A percentile compares a stretch with the other conserved stretches of the same genome.
These are phyloP conservation scores for Globisporangium rhizosaccharum DNA, from an alignment of 352 stramenopile species.

Conservation along the genomic window DNA sequence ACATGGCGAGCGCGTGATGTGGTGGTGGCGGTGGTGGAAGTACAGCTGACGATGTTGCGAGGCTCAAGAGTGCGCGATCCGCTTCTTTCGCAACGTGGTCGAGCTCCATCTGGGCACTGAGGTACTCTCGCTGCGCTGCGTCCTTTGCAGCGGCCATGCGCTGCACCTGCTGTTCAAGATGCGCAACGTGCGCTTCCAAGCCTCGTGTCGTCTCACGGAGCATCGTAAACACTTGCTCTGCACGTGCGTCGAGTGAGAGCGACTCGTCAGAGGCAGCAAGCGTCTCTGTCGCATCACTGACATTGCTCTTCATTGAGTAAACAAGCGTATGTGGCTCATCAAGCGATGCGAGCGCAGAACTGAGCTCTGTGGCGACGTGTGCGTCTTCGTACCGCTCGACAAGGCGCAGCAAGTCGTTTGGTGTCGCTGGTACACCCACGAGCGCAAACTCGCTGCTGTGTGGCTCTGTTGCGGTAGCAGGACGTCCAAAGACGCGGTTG, in stretches of 20 bases:
- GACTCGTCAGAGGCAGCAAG: neutral
- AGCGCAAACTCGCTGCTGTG: neutral
- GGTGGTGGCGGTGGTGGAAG: neutral
- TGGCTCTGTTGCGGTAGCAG: too few species aligned
- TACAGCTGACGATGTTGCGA: conserved; percentile 16
- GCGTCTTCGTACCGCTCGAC: conserved; percentile 10
- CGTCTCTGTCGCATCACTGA: too few species aligned
- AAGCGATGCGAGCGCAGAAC: conserved; percentile 1
- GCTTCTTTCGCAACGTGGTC: conserved; percentile 24
- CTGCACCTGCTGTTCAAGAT: conserved; percentile 21
- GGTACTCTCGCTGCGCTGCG: conserved; percentile 23
- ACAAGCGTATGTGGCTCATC: neutral
- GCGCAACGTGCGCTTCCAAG: conserved; percentile 23
- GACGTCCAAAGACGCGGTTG: neutral
- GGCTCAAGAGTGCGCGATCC: conserved; percentile 27
- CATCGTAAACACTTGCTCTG: conserved; percentile 22
- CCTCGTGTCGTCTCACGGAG: conserved; percentile 19
- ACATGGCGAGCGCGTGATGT: neutral
- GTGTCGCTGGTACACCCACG: conserved; percentile 5
- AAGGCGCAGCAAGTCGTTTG: conserved; percentile 13
- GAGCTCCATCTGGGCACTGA: conserved; percentile 19
- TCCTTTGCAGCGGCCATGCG: conserved; percentile 17
- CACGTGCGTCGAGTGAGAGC: conserved; percentile 20
- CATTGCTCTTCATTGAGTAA: neutral
- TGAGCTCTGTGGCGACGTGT: conserved; percentile 4